These are phyloP conservation scores for Camelina neglecta DNA, from an alignment of 345 rosid species.

Conservation along the genomic window DNA sequence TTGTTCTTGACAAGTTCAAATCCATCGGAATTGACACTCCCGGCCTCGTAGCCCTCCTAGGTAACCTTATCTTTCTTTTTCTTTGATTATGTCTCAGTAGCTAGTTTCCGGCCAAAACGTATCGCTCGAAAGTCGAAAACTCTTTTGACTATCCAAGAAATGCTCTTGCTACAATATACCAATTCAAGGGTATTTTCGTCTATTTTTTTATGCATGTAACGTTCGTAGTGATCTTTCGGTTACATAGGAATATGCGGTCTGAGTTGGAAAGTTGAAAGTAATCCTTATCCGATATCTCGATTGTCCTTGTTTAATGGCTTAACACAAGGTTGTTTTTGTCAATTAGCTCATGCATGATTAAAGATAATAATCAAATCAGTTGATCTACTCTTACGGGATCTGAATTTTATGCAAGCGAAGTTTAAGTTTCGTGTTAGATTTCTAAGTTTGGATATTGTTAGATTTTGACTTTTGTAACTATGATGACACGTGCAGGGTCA, in stretches of 20 bases:
- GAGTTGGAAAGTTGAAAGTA: background rate
- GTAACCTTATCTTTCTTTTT: constrained; percentile 30
- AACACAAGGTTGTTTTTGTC: constrained; percentile 9
- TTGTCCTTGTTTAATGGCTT: background rate
- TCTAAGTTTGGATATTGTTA: background rate
- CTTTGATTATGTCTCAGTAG: background rate
- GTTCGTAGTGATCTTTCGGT: background rate
- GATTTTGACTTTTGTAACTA: constrained; percentile 25
- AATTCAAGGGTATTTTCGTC: constrained; percentile 12
- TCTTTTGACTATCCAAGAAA: background rate
- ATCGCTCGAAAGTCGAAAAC: constrained; percentile 10
- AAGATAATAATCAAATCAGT: background rate
- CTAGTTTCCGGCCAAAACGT: background rate
- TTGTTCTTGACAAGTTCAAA: constrained; percentile 78
- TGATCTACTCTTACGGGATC: background rate
- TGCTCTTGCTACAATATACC: background rate
- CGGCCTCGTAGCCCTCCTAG: constrained; percentile 69
- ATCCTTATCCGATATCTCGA: background rate
- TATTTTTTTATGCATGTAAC: constrained; percentile 2
- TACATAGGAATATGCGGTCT: constrained; percentile 15
- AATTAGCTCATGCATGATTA: background rate
- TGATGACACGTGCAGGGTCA: constrained; percentile 55
- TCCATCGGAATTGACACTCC: constrained; percentile 83
- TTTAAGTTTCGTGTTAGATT: constrained; percentile 4
- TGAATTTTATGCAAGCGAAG: background rate